Evolutionary conservation across 345 rosid genomes (phyloP).

Genomic region (Eucalyptus marginata): DNA sequence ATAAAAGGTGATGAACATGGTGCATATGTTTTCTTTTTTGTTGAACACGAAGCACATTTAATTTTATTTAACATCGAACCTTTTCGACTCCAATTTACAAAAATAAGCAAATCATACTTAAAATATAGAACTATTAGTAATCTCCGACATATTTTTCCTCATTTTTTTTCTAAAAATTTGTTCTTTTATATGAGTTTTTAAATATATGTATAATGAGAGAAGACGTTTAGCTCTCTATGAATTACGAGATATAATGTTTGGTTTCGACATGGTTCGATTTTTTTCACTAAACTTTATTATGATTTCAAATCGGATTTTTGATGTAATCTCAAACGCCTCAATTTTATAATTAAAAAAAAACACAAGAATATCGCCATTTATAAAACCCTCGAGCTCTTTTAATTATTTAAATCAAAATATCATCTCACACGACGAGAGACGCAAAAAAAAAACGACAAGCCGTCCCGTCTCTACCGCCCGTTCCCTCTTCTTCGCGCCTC

Average conservation of each 20-base stretch:
- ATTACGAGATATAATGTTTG: accelerated
- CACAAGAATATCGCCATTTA: too few species aligned
- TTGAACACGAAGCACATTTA: accelerated
- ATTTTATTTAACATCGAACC: too few species aligned
- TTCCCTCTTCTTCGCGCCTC: not conserved
- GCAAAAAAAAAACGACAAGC: not conserved
- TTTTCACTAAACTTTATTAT: not conserved
- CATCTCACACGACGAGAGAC: accelerated
- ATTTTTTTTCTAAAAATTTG: accelerated
- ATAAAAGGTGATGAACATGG: accelerated
- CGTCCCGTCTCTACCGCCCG: not conserved
- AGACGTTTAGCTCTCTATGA: accelerated
- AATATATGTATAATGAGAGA: accelerated
- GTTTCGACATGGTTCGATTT: accelerated
- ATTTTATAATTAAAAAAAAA: not conserved
- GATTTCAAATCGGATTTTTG: accelerated
- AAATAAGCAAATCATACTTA: accelerated
- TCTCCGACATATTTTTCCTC: accelerated
- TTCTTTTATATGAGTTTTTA: accelerated
- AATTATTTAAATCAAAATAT: too few species aligned
- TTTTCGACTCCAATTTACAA: not conserved
- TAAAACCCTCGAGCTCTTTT: accelerated
- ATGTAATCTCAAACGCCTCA: not conserved
- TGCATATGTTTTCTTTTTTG: too few species aligned
- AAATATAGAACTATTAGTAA: not conserved